Evolutionary conservation across 208 protist species (phyloP), one percentile per base, ranked within the genome.

Genomic region (Leishmania major): DNA sequence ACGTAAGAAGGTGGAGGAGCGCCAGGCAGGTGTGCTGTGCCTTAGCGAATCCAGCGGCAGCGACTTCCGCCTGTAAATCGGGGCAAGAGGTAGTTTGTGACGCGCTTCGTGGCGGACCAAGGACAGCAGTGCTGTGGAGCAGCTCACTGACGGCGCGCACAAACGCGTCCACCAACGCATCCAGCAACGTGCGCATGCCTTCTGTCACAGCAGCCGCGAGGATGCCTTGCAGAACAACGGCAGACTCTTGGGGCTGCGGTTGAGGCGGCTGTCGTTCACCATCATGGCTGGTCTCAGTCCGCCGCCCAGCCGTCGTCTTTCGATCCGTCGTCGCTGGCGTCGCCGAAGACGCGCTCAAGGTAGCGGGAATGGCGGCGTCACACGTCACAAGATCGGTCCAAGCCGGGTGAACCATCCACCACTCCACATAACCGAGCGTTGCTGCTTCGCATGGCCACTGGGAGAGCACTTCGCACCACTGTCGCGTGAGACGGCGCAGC

Each of bases 371-470:
- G 22, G 37, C 40, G 28, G 75, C 57, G 37, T n/a, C 57, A 40
- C 37, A 47, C 11, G 40, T 45, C 13, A 43, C 22, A 49, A 80
- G 37, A 10, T 62, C 69, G 8, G 49, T 25, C 78, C 78, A 86
- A 1, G 78, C 53, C 11, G 60, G 64, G 71, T 92, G 86, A 5
- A 84, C 85, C 83, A 93, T 60, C 90, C 90, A 93, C 90, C 90
- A 92, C 83, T 92, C 86, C 57, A 89, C 73, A 70, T 92, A 92
- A 13, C 90, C 90, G 10, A 85, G 78, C 37, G 75, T 69, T 11
- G 78, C 67, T 53, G 88, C 77, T 57, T 88, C 88, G 6, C 79
- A 28, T 43, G 90, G 88, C 88, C 88, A 93, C 49, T 37, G 57
- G 22, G 49, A 62, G 75, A 92, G 86, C 62, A 92, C 60, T 7